Evolutionary conservation across 371 early-diverging fungal genomes (phyloP).

Genomic region (Apophysomyces variabilis): DNA sequence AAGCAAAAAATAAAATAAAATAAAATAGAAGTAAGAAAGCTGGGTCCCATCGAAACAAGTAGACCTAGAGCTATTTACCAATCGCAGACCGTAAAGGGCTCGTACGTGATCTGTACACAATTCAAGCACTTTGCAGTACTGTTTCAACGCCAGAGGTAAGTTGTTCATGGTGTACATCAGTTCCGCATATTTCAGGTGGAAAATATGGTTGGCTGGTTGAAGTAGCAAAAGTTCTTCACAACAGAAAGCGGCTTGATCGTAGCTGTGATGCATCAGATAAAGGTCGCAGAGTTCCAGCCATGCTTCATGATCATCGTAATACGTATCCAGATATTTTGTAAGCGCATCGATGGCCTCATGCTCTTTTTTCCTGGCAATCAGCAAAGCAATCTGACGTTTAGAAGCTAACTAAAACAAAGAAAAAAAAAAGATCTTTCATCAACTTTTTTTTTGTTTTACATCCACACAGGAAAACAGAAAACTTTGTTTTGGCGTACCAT

Average conservation of each 20-base stretch:
- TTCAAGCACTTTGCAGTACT: conserved; percentile 78
- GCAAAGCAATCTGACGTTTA: conserved; percentile 78
- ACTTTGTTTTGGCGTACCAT: conserved; percentile 49
- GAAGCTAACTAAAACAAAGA: conserved; percentile 51
- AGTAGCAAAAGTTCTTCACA: conserved; percentile 87
- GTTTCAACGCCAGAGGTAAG: conserved; percentile 67
- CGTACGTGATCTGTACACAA: conserved; percentile 75
- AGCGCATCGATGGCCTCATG: conserved; percentile 79
- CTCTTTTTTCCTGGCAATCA: conserved; percentile 65
- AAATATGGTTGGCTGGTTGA: conserved; percentile 83
- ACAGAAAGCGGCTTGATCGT: conserved; percentile 87
- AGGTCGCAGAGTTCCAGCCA: conserved; percentile 84
- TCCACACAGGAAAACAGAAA: conserved; percentile 11
- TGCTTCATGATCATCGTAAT: conserved; percentile 83
- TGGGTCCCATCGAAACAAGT: too few relatives aligned
- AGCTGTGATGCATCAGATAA: conserved; percentile 72
- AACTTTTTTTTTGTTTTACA: too few relatives aligned
- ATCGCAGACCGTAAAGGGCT: conserved; percentile 76
- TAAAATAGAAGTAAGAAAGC: too few relatives aligned
- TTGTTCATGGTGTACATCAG: conserved; percentile 72
- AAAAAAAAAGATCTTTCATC: background rate
- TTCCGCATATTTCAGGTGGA: conserved; percentile 89
- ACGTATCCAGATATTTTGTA: conserved; percentile 77
- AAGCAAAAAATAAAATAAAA: too few relatives aligned
- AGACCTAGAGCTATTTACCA: conserved; percentile 42